Conservation (phyloP, 768 basidiomycete species). For the Collybia sordida region DNA sequence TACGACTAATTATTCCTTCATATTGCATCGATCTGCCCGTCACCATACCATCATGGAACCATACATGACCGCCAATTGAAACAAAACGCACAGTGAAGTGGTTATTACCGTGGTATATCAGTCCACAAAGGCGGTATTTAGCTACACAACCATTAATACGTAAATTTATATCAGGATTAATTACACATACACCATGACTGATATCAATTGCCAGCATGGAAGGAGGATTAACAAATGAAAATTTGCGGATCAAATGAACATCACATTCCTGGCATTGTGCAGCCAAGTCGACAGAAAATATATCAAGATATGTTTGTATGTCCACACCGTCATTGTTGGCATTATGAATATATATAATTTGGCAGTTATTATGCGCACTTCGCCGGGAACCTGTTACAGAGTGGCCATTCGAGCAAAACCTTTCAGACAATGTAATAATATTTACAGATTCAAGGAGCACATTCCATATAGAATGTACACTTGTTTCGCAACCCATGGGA, state of each 20-base stretch:
- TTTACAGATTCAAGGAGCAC: neutral
- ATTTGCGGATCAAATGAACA: neutral
- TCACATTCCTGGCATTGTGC: neutral
- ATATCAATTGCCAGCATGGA: neutral
- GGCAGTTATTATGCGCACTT: neutral
- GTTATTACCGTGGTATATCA: slow-evolving; percentile 2
- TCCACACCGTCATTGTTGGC: neutral
- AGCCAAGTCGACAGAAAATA: neutral
- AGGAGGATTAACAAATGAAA: neutral
- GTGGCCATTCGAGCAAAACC: neutral
- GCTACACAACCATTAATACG: neutral
- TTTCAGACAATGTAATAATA: neutral
- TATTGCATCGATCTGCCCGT: too few species aligned
- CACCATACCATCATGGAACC: too few species aligned
- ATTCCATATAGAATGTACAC: slow-evolving; percentile 2
- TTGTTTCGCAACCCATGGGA: slow-evolving; percentile 1
- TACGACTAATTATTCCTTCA: too few species aligned
- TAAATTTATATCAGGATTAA: neutral
- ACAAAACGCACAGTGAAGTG: slow-evolving; percentile 4
- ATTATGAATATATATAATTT: neutral
- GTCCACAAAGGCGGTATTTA: too few species aligned
- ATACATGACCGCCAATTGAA: neutral
- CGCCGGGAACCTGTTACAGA: neutral
- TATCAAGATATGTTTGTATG: neutral
- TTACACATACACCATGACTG: too few species aligned